Base-by-base conservation (phyloP, 176 grass and related monocot species). In the Urochloa ruziziensis region DNA sequence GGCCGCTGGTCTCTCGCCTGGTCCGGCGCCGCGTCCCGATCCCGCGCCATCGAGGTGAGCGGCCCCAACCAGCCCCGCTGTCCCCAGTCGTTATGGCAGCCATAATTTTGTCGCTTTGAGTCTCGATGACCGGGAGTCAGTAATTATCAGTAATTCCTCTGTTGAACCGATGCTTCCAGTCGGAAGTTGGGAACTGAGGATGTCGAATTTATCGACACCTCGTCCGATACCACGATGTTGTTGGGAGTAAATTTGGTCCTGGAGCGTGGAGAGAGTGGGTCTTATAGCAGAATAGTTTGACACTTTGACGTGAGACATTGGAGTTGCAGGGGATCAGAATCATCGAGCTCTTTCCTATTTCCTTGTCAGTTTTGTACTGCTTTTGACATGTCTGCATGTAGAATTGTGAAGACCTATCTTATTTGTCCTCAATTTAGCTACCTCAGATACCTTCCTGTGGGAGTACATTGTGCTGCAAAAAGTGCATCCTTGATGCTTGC, bases 1-100 rank as follows among this genome's bases (percentile, higher is more conserved):
- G 85, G 34, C 3, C 85, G 80, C 16, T 98, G 96, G 93, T 91
- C 87, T 84, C 74, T 98, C 51, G 91, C 93, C 21, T 98, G 96
- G 96, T 95, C 96, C 52, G 93, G 91, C 74, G 88, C 91, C 10
- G 85, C 89, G 28, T 95, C 96, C 46, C 78, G 52, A 14, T 91
- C 96, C 74, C 49, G 62, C 24, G 87, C 86, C 52, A 88, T 95
- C 75, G 96, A 98, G 96, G 96, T 95, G 73, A 87, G 78, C 59
- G 0, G 23, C 39, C 53, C 34, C 12, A 11, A 18, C 46, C 33
- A 24, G 53, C 23, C 34, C 23, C 32, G 16, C 42, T 56, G 23
- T 47, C 12, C n/a, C 28, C 48, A 15, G 7, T 32, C 33, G 13
- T 33, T 32, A 14, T 19, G 18, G 48, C 13, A 32, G 19, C 13